Conservation (phyloP, 2,329 filamentous ascomycete genomes). For the Diplodia sapinea region DNA sequence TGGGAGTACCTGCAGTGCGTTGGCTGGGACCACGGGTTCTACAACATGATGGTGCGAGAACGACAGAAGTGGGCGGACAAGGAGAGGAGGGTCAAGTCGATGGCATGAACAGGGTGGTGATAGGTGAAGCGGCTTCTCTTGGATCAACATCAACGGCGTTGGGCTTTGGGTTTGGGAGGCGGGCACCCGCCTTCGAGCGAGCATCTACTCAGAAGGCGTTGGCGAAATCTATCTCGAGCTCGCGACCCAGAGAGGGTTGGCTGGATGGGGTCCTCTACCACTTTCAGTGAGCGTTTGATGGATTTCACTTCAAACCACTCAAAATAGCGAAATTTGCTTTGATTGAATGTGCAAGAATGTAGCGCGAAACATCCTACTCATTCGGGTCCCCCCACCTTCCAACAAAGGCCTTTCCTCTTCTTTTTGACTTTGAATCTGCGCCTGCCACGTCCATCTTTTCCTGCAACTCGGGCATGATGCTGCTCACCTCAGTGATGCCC, state of each 20-base stretch:
- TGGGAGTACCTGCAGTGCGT: slow-evolving; percentile 57
- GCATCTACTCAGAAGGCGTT: too few relatives aligned
- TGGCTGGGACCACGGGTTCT: slow-evolving; percentile 51
- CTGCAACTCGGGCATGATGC: slow-evolving; percentile 45
- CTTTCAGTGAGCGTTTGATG: too few relatives aligned
- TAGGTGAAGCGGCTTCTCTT: neutral
- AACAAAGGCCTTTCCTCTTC: slow-evolving; percentile 26
- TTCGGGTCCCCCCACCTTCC: slow-evolving; percentile 24
- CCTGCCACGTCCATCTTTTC: slow-evolving; percentile 41
- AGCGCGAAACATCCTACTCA: neutral
- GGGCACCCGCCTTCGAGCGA: too few relatives aligned
- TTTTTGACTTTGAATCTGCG: slow-evolving; percentile 13
- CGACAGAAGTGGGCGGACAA: slow-evolving; percentile 7
- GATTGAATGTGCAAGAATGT: too few relatives aligned
- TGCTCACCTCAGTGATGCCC: slow-evolving; percentile 46
- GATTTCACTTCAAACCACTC: too few relatives aligned
- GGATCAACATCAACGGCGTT: neutral
- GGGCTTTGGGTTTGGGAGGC: neutral
- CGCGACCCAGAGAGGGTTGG: too few relatives aligned
- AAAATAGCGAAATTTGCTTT: too few relatives aligned
- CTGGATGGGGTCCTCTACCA: too few relatives aligned
- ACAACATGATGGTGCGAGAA: slow-evolving; percentile 46
- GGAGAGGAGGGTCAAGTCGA: neutral
- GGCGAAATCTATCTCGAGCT: too few relatives aligned
- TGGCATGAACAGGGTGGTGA: neutral